Conservation (phyloP, 305 asterid species). For the Ajuga reptans region DNA sequence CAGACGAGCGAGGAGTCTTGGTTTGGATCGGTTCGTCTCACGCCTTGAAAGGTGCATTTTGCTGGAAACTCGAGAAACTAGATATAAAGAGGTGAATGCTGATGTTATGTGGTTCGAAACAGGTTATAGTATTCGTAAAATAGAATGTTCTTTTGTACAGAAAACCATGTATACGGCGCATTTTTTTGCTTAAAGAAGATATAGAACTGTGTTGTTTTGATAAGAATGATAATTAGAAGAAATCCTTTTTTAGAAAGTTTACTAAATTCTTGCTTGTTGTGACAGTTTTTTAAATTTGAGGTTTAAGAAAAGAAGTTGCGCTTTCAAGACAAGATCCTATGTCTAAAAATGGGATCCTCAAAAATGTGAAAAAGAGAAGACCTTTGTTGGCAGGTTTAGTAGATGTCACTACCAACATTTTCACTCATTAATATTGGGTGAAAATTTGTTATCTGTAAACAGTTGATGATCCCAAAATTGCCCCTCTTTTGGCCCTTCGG, state of each 20-base stretch:
- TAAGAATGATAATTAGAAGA: no score
- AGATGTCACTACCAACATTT: background rate
- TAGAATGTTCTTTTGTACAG: constrained; percentile 18
- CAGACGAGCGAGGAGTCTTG: background rate
- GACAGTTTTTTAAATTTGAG: background rate
- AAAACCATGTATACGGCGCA: background rate
- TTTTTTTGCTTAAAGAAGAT: background rate
- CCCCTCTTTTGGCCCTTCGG: background rate
- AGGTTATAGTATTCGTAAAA: background rate
- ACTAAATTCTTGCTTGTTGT: background rate
- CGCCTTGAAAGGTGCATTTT: background rate
- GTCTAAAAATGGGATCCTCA: background rate
- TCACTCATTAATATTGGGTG: background rate
- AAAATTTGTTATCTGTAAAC: background rate
- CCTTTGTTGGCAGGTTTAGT: background rate
- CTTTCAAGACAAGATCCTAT: background rate
- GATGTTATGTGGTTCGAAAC: background rate
- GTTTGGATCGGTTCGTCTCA: background rate
- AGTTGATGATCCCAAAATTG: background rate
- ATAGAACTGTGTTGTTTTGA: background rate
- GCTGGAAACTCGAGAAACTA: background rate
- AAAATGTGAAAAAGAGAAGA: background rate
- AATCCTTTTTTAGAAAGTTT: no score
- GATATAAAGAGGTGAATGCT: background rate
- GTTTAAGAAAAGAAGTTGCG: no score